Evolutionary conservation across 108 stramenopile species (phyloP).

Genomic region (Asterionellopsis glacialis): DNA sequence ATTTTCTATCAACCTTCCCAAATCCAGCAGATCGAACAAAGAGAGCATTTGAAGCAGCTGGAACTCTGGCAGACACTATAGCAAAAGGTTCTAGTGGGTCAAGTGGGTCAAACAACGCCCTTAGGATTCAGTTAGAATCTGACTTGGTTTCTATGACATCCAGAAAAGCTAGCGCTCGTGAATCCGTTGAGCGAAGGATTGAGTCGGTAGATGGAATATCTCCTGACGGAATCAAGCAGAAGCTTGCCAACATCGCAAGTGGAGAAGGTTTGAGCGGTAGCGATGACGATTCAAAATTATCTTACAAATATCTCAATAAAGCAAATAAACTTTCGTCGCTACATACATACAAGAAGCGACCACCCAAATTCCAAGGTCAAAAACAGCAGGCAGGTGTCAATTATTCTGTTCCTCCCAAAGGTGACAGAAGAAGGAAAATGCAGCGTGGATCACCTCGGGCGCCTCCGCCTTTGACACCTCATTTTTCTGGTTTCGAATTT

Average conservation of each 20-base stretch:
- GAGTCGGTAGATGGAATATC: constrained; percentile 12
- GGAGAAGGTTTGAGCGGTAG: neutral
- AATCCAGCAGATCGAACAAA: constrained; percentile 53
- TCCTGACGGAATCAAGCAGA: neutral
- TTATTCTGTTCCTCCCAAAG: constrained; percentile 6
- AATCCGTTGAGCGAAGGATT: constrained; percentile 7
- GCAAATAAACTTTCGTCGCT: neutral
- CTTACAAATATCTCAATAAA: constrained; percentile 3
- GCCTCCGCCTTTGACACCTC: constrained; percentile 33
- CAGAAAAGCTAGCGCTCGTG: constrained; percentile 39
- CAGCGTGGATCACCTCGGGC: neutral
- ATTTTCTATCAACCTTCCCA: constrained; percentile 47
- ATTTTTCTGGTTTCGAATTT: constrained; percentile 52
- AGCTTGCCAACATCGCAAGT: neutral
- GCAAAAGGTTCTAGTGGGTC: constrained; percentile 11
- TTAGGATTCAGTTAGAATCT: constrained; percentile 53
- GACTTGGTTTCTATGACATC: constrained; percentile 47
- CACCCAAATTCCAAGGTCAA: neutral
- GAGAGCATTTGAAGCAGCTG: constrained; percentile 36
- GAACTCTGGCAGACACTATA: constrained; percentile 34
- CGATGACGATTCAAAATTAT: neutral
- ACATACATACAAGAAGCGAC: no score
- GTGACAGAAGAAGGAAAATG: constrained; percentile 1
- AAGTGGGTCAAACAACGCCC: constrained; percentile 11
- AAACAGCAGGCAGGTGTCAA: constrained; percentile 2